These are phyloP conservation scores for Salicornia ramosissima DNA, from an alignment of 148 eudicot species.

Conservation along the genomic window DNA sequence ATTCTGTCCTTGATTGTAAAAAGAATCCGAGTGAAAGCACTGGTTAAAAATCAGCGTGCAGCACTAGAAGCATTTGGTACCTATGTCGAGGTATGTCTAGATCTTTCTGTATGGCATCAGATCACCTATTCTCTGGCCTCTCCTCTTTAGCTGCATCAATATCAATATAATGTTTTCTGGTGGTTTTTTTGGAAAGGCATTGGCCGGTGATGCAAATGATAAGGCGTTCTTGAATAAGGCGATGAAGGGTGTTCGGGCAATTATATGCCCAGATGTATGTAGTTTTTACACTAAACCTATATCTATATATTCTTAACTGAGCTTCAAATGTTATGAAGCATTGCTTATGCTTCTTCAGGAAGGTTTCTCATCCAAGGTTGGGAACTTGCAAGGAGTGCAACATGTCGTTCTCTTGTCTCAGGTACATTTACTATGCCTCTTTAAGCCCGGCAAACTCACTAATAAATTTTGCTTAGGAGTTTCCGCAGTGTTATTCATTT, in stretches of 20 bases:
- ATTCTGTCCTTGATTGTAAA: slow-evolving; percentile 82
- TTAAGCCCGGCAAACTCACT: too few relatives aligned
- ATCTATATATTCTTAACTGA: neutral
- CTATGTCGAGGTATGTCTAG: slow-evolving; percentile 68
- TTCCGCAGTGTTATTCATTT: too few relatives aligned
- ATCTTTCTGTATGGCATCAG: neutral
- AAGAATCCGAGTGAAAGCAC: slow-evolving; percentile 66
- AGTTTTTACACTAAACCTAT: neutral
- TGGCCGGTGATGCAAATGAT: slow-evolving; percentile 61
- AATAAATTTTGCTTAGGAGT: too few relatives aligned
- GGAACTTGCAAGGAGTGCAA: slow-evolving; percentile 60
- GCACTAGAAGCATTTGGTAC: slow-evolving; percentile 92
- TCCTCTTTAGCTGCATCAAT: neutral
- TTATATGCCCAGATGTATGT: slow-evolving; percentile 81
- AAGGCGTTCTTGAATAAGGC: slow-evolving; percentile 59
- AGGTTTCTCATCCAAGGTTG: slow-evolving; percentile 59
- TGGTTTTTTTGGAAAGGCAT: slow-evolving; percentile 42
- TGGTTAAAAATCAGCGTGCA: slow-evolving; percentile 84
- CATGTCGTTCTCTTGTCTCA: slow-evolving; percentile 78
- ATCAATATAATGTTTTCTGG: neutral
- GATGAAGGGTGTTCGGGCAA: slow-evolving; percentile 66
- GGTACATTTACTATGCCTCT: slow-evolving; percentile 39
- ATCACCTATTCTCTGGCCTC: neutral
- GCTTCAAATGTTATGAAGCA: neutral
- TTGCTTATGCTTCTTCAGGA: slow-evolving; percentile 43